Evolutionary conservation across 2,329 filamentous ascomycete species (phyloP), one percentile per base, ranked within the genome.

Genomic region (Leptodontidium sp.): DNA sequence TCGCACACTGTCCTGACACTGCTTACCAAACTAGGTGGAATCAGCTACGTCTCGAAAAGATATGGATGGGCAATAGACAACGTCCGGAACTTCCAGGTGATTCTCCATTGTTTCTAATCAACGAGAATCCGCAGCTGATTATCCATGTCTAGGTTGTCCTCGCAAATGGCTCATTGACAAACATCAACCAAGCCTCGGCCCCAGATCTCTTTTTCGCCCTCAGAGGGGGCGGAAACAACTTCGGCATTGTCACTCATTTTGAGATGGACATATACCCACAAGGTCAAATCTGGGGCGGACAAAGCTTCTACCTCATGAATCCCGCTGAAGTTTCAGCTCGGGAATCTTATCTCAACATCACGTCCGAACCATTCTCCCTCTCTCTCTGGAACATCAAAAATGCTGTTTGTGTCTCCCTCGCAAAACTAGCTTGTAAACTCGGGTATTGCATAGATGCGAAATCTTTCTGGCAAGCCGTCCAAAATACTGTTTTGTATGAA

Each of bases 221-320:
- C 12, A 59, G 65, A 24, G 78, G 78, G 15, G 77, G 76, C 15
- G 61, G 57, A 40, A 65, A 64, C 7, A 67, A 67, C 29, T 67
- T 67, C 52, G 72, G 72, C 35, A 67, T 74, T 8, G 72, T 74
- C 4, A 83, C 83, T 4, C 78, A 78, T 5, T 85, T 84, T 81
- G 71, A 82, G 81, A 38, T 67, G 14, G 50, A 67, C 8, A 67
- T 58, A n/a, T 45, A 64, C 40, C 65, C 59, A 5, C 65, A 67
- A 64, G 65, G 59, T 4, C 38, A 26, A 2, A 61, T 67, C n/a
- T 67, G 65, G 65, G 65, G 26, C 21, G 65, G 65, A 3, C 49
- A 57, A 24, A 63, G 57, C 21, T 49, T 67, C 49, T 67, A 62
- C 24, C 52, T 67, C 14, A n/a, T 59, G 12, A n/a, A 35, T 35